Conservation (phyloP, 768 basidiomycete genomes). For the Leucosporidium scottii region DNA sequence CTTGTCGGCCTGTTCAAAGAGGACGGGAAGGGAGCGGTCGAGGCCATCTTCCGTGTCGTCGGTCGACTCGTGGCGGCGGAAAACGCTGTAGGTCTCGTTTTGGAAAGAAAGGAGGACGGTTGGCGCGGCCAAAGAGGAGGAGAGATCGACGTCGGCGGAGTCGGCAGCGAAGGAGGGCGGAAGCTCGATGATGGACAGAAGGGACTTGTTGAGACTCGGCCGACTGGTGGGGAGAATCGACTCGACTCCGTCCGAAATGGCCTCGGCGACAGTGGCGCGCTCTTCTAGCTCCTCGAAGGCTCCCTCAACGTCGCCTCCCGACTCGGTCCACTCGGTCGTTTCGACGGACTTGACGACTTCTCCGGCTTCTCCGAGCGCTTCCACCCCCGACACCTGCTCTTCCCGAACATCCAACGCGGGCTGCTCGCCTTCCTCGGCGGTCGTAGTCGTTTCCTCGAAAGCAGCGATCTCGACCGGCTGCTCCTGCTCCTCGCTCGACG, state of each 20-base stretch:
- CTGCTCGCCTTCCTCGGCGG: too few species aligned
- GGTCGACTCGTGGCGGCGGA: constrained; percentile 4
- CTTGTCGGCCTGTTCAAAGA: constrained; percentile 13
- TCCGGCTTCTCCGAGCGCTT: neutral
- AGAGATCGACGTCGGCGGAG: constrained; percentile 2
- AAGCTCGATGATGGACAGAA: constrained; percentile 6
- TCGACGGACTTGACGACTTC: neutral
- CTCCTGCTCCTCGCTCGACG: too few species aligned
- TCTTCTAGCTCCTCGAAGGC: neutral
- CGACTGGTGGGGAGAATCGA: neutral
- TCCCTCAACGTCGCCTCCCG: neutral
- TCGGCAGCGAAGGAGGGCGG: neutral
- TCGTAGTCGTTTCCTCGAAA: too few species aligned
- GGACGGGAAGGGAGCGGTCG: neutral
- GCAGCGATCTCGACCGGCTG: too few species aligned
- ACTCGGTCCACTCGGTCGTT: neutral
- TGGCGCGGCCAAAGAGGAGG: constrained; percentile 2
- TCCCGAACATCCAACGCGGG: too few species aligned
- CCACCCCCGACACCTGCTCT: too few species aligned
- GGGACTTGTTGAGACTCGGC: constrained; percentile 8
- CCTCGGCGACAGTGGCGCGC: neutral
- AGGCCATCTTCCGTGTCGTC: neutral
- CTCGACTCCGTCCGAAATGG: neutral
- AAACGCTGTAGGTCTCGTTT: constrained; percentile 17
- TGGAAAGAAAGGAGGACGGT: constrained; percentile 12